Evolutionary conservation across 257 asterid genomes (phyloP).

Genomic region (Scutellaria barbata): DNA sequence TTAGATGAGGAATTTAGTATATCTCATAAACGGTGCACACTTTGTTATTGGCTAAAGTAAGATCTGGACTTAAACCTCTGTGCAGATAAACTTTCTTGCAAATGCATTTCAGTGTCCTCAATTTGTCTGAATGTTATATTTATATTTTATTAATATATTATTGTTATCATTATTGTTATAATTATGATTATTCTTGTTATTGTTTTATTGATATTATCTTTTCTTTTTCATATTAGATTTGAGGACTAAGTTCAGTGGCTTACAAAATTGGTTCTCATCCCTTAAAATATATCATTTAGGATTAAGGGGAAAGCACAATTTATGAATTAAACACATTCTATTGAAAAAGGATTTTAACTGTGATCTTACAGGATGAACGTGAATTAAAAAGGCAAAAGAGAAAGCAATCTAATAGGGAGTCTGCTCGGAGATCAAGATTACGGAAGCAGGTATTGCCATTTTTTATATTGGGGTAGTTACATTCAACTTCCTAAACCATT

Average conservation of each 20-base stretch:
- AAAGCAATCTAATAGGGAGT: constrained; percentile 96
- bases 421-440: constrained; percentile 96
- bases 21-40: not conserved
- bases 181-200: too few species aligned
- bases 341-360: constrained; percentile 16
- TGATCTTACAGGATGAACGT: constrained; percentile 74
- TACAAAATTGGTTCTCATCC: not conserved
- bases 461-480: not conserved
- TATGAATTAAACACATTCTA: not conserved
- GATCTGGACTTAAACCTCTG: constrained; percentile 11
- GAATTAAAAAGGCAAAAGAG: constrained; percentile 93
- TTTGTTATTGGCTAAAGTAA: not conserved
- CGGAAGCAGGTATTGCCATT: constrained; percentile 77
- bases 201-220: not conserved
- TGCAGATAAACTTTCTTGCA: not conserved
- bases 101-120: not conserved
- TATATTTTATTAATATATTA: too few species aligned
- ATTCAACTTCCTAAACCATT: too few species aligned
- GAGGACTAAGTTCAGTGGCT: not conserved
- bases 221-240: not conserved
- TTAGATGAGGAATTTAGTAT: constrained; percentile 5
- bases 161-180: too few species aligned
- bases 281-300: not conserved
- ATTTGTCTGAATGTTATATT: not conserved
- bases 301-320: not conserved